Base-by-base conservation (phyloP, 139 green algal genomes). In the Haematococcus lacustris region DNA sequence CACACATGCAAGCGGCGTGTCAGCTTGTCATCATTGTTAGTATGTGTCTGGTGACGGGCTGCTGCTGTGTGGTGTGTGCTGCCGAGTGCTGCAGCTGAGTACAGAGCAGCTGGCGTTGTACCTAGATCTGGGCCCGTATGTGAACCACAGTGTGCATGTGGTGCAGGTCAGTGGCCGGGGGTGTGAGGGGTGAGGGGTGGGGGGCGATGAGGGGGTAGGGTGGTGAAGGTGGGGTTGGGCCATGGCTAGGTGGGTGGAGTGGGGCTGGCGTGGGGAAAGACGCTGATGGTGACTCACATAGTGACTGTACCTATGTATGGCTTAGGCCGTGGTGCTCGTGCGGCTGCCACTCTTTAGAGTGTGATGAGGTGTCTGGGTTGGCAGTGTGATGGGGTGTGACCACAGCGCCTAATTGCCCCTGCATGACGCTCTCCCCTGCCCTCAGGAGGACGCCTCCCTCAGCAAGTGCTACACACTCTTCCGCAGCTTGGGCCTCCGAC, bases 401-500 rank as follows among this genome's bases (percentile, higher is more conserved):
- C 13, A 23, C 25, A 39, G 25, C 23, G 6, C 13, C 26, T n/a
- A 25, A n/a, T n/a, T 51, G 37, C 23, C 30, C 51, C 26, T 13
- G 51, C 23, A 50, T 57, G 51, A 9, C 21, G 5, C 6, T 13
- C 25, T 47, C 43, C 17, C 35, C 28, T 61, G 66, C 78, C 13
- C 65, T 32, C 71, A 85, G 75, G 79, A 85, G 68, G 83, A 86
- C 63, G 70, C 78, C 1, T 84, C 75, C 30, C 78, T 94, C 33
- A 75, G 70, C 30, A 84, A 93, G 26, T 85, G 89, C 23, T 94
- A 95, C 78, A 77, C 81, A 47, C 81, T 95, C 69, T 93, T 97
- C 73, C 75, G 90, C 26, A 90, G 85, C 3, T 85, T 97, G 76
- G 90, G 91, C 30, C 83, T 97, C 67, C 79, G 90, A 3, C 88